Evolutionary conservation across 768 basidiomycete genomes (phyloP), one percentile per base, ranked within the genome.

Genomic region (Naematelia aurantialba): DNA sequence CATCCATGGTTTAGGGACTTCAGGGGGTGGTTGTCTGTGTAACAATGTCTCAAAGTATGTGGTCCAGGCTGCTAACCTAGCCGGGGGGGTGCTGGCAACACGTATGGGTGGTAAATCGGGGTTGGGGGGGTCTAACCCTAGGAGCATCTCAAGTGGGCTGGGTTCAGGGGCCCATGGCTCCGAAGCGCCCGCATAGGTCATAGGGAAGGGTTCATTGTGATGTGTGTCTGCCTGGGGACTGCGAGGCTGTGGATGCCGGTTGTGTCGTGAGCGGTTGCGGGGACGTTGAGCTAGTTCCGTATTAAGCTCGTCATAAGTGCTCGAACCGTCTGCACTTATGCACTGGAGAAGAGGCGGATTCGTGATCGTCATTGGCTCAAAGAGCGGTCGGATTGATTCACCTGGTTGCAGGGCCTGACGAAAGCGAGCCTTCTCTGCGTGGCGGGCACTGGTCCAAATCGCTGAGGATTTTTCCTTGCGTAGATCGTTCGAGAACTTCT

Each of bases 291-390:
- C n/a, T n/a, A n/a, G n/a, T n/a, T n/a, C n/a, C n/a, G n/a, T n/a
- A n/a, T n/a, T n/a, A n/a, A n/a, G n/a, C n/a, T n/a, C n/a, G n/a
- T n/a, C n/a, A n/a, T n/a, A n/a, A n/a, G n/a, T n/a, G n/a, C n/a
- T n/a, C n/a, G n/a, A n/a, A n/a, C n/a, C n/a, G n/a, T n/a, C n/a
- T n/a, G n/a, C n/a, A n/a, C n/a, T n/a, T n/a, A n/a, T n/a, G n/a
- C n/a, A n/a, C n/a, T n/a, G n/a, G 12, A 46, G 24, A 4, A 61
- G 5, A 3, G 60, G 60, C 1, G 60, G 60, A 11, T 58, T 62
- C 24, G 56, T 62, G 39, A 62, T 31, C 21, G 45, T 17, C 26
- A 30, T 14, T 2, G 56, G 55, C 1, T 51, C 26, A 27, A 57
- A 57, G 31, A 62, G 34, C 1, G n/a, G 34, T 46, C 58, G 57